These are phyloP conservation scores for Schrenkiella parvula DNA, from an alignment of 345 rosid species.

Conservation along the genomic window DNA sequence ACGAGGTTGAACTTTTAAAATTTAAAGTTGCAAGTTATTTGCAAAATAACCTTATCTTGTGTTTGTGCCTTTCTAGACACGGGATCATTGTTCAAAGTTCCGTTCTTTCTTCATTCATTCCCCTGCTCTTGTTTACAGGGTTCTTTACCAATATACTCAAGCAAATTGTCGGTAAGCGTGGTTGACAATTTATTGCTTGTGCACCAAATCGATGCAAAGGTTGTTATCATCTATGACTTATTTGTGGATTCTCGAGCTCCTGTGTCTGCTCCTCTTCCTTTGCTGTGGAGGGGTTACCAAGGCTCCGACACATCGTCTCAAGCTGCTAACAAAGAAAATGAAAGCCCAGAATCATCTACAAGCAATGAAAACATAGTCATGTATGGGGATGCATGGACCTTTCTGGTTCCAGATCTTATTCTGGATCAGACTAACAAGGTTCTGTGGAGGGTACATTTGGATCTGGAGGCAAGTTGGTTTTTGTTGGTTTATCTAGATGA, in stretches of 20 bases:
- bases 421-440: constrained; percentile 65
- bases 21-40: neutral
- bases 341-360: constrained; percentile 46
- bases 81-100: neutral
- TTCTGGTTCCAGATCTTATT: constrained; percentile 85
- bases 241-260: constrained; percentile 93
- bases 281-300: constrained; percentile 67
- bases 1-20: neutral
- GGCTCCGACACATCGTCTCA: constrained; percentile 47
- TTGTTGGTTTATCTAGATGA: neutral
- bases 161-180: constrained; percentile 76
- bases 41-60: constrained; percentile 4
- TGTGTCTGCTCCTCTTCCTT: constrained; percentile 96
- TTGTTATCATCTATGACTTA: constrained; percentile 88
- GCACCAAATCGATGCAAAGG: constrained; percentile 98
- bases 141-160: constrained; percentile 91
- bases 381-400: constrained; percentile 90
- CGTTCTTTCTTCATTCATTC: constrained; percentile 7
- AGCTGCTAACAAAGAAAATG: constrained; percentile 47
- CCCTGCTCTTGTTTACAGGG: constrained; percentile 51
- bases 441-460: constrained; percentile 89
- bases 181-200: constrained; percentile 90
- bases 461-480: constrained; percentile 68
- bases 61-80: neutral
- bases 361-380: constrained; percentile 50